These are phyloP conservation scores for Aspergillus saccharolyticus DNA, from an alignment of 495 filamentous ascomycete species.

Conservation along the genomic window DNA sequence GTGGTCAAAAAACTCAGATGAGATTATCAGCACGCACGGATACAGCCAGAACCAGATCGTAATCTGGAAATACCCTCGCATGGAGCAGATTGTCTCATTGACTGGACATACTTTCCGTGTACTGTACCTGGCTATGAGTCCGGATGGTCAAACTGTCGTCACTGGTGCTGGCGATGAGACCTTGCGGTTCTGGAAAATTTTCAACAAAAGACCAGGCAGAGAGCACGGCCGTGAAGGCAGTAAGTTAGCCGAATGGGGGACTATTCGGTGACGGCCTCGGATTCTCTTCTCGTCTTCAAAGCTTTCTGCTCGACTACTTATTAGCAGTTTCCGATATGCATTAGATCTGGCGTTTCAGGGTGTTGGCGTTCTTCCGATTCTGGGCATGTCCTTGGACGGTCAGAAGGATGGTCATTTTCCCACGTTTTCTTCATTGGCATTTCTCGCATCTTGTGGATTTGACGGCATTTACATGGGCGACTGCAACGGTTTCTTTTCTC, in stretches of 20 bases:
- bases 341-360: conserved; percentile 36
- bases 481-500: conserved; percentile 10
- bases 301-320: conserved; percentile 12
- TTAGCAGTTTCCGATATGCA: conserved; percentile 27
- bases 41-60: conserved; percentile 98
- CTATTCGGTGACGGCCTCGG: conserved; percentile 52
- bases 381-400: conserved; percentile 26
- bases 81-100: conserved; percentile 91
- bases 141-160: conserved; percentile 87
- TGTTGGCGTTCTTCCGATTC: conserved; percentile 27
- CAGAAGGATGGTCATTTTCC: conserved; percentile 17
- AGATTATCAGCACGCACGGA: conserved; percentile 96
- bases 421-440: conserved; percentile 29
- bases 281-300: conserved; percentile 9
- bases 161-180: conserved; percentile 97
- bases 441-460: conserved; percentile 31
- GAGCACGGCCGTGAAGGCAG: conserved; percentile 49
- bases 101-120: conserved; percentile 97
- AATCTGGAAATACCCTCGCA: conserved; percentile 96
- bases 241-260: conserved; percentile 62
- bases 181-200: conserved; percentile 93
- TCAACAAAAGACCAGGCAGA: conserved; percentile 59
- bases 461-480: conserved; percentile 23
- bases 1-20: conserved; percentile 93
- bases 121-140: conserved; percentile 94